A percentile compares a stretch with the other conserved stretches of the same genome.
phyloP scores from a whole-genome alignment of 257 asterid species.

The Penstemon barbatus region DNA sequence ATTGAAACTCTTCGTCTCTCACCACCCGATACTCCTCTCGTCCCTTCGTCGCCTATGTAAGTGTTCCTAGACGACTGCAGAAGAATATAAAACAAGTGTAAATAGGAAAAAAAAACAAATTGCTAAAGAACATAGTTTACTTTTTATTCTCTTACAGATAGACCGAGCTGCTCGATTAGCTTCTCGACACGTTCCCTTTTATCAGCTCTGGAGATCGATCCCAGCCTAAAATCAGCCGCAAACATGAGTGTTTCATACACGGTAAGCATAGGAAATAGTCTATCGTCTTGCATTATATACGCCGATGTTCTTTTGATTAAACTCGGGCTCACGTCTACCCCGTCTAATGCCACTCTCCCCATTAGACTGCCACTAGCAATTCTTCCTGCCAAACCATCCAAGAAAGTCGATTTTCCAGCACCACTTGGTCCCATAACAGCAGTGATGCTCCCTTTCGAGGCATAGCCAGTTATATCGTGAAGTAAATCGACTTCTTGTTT shows the following conservation, averaged over 20 bases:
- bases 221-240: slow-evolving; percentile 76
- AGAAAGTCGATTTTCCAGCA: slow-evolving; percentile 79
- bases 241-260: slow-evolving; percentile 85
- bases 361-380: slow-evolving; percentile 75
- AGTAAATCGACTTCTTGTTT: slow-evolving; percentile 61
- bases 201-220: slow-evolving; percentile 47
- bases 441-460: slow-evolving; percentile 75
- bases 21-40: slow-evolving; percentile 84
- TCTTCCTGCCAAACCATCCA: slow-evolving; percentile 78
- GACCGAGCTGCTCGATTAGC: slow-evolving; percentile 69
- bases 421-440: slow-evolving; percentile 97
- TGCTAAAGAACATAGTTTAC: background rate
- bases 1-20: slow-evolving; percentile 88
- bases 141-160: slow-evolving; percentile 45
- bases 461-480: slow-evolving; percentile 69
- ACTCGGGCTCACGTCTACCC: slow-evolving; percentile 58
- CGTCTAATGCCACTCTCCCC: slow-evolving; percentile 65
- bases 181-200: slow-evolving; percentile 59
- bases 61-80: slow-evolving; percentile 70
- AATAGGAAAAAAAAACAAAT: background rate
- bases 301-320: slow-evolving; percentile 59
- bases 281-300: slow-evolving; percentile 72
- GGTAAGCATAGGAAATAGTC: slow-evolving; percentile 78
- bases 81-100: background rate
- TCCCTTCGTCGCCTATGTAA: slow-evolving; percentile 91